Evolutionary conservation across 2,329 filamentous ascomycete species (phyloP), one percentile per base, ranked within the genome.

Genomic region (Botrytis medusae): DNA sequence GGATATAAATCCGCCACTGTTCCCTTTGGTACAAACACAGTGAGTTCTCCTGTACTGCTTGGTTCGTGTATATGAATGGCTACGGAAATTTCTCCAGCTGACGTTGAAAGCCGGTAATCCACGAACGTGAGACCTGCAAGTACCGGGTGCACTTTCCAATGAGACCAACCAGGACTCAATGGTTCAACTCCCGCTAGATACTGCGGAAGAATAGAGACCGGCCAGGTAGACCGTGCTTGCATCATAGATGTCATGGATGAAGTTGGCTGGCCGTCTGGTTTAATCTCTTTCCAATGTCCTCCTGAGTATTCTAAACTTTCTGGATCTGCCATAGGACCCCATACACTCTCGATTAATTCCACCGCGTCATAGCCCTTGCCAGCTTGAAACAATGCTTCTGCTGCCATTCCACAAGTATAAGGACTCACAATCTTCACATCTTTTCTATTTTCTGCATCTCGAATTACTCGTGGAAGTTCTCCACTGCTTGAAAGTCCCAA

Each of bases 231-330:
- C 74, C 77, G 75, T n/a, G 75, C 76, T 63, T 76, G 77, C 71
- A 76, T 73, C 40, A 78, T 68, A 7, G 76, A 78, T n/a, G 76
- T 78, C n/a, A 74, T 74, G 25, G 73, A 64, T 12, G 72, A 72
- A 57, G 74, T 67, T 5, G 76, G 75, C 18, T 65, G 72, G 2
- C 76, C 76, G 37, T 76, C 69, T 25, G 60, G 69, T n/a, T 74
- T 76, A 74, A 77, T 77, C 20, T 77, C 74, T 57, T 76, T 77
- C 76, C 76, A 78, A 69, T 78, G 76, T 16, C 76, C 76, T 37
- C 74, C 76, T 10, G 76, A 78, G 42, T 78, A 77, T 64, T 78
- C 74, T 4, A 54, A 68, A 34, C 69, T 74, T 40, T 73, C 37
- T n/a, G 71, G 48, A 60, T 78, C 70, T n/a, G 75, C 72, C 76